A percentile compares a stretch with the other conserved stretches of the same genome.
These are phyloP conservation scores for Thermochaetoides thermophila DNA, from an alignment of 495 filamentous ascomycete genomes.

Conservation along the genomic window DNA sequence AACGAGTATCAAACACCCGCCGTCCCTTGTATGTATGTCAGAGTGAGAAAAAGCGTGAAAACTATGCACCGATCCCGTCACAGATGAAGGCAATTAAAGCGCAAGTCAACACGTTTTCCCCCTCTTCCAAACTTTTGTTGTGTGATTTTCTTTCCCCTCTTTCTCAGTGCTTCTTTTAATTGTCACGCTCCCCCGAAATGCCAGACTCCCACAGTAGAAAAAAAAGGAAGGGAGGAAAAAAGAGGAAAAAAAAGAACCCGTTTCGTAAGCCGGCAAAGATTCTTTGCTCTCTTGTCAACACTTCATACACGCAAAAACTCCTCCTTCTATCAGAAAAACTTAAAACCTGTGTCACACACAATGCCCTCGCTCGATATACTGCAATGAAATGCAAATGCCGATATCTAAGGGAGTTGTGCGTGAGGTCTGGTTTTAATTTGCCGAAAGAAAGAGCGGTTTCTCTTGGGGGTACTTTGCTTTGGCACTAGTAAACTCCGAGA, in stretches of 20 bases:
- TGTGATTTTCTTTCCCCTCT: no score
- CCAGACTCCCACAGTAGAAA: slow-evolving; percentile 15
- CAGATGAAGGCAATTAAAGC: slow-evolving; percentile 16
- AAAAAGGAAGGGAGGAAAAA: no score
- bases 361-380: slow-evolving; percentile 13
- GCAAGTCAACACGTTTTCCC: slow-evolving; percentile 7
- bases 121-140: slow-evolving; percentile 16
- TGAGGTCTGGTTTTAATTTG: no score
- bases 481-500: no score
- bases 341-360: slow-evolving; percentile 9
- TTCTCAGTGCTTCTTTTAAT: no score
- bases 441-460: slow-evolving; percentile 14
- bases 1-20: no score
- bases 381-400: slow-evolving; percentile 10
- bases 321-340: neutral
- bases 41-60: slow-evolving; percentile 11
- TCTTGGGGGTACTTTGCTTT: neutral
- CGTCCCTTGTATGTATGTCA: no score
- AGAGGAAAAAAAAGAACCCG: slow-evolving; percentile 6
- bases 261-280: no score
- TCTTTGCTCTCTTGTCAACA: neutral
- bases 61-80: slow-evolving; percentile 1
- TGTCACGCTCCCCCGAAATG: slow-evolving; percentile 15
- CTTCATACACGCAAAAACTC: neutral
- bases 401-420: slow-evolving; percentile 9